Evolutionary conservation across 2,329 filamentous ascomycete species (phyloP), one percentile per base, ranked within the genome.

Genomic region (Pseudocercospora fijiensis): DNA sequence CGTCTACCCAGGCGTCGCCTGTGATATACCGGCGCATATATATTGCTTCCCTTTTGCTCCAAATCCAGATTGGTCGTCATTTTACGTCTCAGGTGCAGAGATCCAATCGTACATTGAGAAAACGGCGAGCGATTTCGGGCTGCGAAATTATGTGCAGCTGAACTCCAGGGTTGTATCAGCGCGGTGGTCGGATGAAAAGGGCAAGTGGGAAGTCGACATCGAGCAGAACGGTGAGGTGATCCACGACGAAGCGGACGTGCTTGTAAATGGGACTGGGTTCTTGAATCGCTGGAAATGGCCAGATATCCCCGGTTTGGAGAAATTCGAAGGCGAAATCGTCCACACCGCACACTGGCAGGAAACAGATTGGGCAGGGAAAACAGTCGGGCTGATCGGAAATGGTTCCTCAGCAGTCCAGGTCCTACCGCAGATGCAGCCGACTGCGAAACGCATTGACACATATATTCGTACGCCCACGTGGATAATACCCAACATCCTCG

Each of bases 161-260:
- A 79, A 81, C 62, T 80, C 78, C 6, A 76, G 81, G 64, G 78
- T 83, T 5, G 70, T 78, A 0, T 78, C 78, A 4, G 79, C 79
- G 18, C 78, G 79, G 45, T 84, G 82, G 83, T 74, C 81, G 51
- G 80, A 83, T 20, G 75, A 79, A 0, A 72, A 68, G 2, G 81
- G 81, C 2, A 75, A 81, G 64, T 84, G 83, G 83, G 77, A 75
- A 6, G 78, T 85, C n/a, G 80, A 78, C 24, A 71, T 84, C 27
- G 65, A 47, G 61, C 69, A 69, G 11, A 18, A 45, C 20, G 74
- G 65, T 66, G 72, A 73, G 71, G 20, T 70, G 65, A 8, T 66
- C 73, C 7, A 75, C 82, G 63, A 78, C 68, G 8, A 72, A 70
- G 26, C 57, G 73, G 74, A 82, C 60, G 56, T 82, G 4, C 66